These are phyloP conservation scores for Sanghuangporus weigelae DNA, from an alignment of 1,284 basidiomycete genomes.

Conservation along the genomic window DNA sequence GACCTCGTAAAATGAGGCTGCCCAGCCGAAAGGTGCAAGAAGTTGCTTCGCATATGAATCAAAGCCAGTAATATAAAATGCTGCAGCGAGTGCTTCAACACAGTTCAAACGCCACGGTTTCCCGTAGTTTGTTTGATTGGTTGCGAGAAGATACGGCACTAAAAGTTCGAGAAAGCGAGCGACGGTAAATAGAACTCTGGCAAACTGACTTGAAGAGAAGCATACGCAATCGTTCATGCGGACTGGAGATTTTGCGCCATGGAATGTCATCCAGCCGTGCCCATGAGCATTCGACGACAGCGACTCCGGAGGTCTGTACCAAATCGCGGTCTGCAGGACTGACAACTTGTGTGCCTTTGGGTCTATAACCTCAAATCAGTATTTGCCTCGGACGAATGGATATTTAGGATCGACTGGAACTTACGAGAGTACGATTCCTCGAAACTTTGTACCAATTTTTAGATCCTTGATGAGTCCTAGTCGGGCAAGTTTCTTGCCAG, in stretches of 20 bases:
- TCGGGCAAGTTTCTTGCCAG: conserved; percentile 89
- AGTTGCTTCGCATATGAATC: conserved; percentile 73
- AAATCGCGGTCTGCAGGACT: conserved; percentile 85
- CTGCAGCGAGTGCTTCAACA: conserved; percentile 89
- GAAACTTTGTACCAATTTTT: conserved; percentile 80
- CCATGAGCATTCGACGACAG: conserved; percentile 98
- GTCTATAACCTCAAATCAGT: conserved; percentile 43
- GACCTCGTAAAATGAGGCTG: conserved; percentile 77
- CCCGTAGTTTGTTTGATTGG: conserved; percentile 94
- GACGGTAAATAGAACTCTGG: background rate
- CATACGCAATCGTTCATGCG: conserved; percentile 86
- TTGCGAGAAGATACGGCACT: conserved; percentile 92
- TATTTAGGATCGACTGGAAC: conserved; percentile 26
- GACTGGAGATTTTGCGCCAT: conserved; percentile 89
- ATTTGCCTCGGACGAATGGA: background rate
- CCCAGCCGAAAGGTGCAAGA: conserved; percentile 83
- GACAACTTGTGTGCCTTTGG: conserved; percentile 79
- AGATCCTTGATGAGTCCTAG: conserved; percentile 84
- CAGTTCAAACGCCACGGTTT: conserved; percentile 91
- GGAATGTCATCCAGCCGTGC: conserved; percentile 92
- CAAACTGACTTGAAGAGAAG: conserved; percentile 20
- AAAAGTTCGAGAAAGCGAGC: background rate
- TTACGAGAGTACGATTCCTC: conserved; percentile 91
- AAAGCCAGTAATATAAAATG: conserved; percentile 89
- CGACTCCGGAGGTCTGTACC: conserved; percentile 72